phyloP scores from a whole-genome alignment of 352 stramenopile genomes.

The Phytophthora podocarpi region DNA sequence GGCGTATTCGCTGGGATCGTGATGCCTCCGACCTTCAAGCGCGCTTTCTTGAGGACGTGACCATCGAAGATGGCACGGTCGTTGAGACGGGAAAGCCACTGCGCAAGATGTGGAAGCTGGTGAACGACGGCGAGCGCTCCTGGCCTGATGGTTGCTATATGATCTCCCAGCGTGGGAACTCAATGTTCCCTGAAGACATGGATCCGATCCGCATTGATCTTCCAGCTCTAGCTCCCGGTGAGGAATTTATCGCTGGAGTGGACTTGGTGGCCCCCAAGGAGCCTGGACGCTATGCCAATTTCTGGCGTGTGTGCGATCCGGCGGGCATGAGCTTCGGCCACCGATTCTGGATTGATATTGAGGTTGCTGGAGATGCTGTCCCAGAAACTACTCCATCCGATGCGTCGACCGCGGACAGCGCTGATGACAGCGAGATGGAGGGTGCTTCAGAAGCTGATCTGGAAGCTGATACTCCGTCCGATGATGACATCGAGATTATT shows the following conservation, averaged over 20 bases:
- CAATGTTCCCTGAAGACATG: slow-evolving; percentile 36
- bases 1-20: slow-evolving; percentile 15
- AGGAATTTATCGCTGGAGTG: slow-evolving; percentile 40
- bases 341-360: slow-evolving; percentile 87
- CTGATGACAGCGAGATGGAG: slow-evolving; percentile 28
- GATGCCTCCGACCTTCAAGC: slow-evolving; percentile 37
- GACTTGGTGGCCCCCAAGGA: slow-evolving; percentile 39
- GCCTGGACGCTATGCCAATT: slow-evolving; percentile 77
- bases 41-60: slow-evolving; percentile 80
- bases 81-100: slow-evolving; percentile 53
- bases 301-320: slow-evolving; percentile 80
- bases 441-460: slow-evolving; percentile 1
- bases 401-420: slow-evolving; percentile 3
- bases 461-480: slow-evolving; percentile 18
- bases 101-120: slow-evolving; percentile 78
- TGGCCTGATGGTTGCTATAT: slow-evolving; percentile 67
- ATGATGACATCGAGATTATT: slow-evolving; percentile 53
- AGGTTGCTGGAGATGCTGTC: slow-evolving; percentile 30
- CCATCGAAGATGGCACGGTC: slow-evolving; percentile 74
- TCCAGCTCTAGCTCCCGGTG: slow-evolving; percentile 33
- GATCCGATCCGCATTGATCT: slow-evolving; percentile 37
- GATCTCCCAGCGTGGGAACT: slow-evolving; percentile 39
- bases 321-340: slow-evolving; percentile 77
- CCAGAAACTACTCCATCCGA: slow-evolving; percentile 14
- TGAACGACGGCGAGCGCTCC: slow-evolving; percentile 58